phyloP scores from a whole-genome alignment of 164 flowering plant species.

The Chimonanthus praecox region DNA sequence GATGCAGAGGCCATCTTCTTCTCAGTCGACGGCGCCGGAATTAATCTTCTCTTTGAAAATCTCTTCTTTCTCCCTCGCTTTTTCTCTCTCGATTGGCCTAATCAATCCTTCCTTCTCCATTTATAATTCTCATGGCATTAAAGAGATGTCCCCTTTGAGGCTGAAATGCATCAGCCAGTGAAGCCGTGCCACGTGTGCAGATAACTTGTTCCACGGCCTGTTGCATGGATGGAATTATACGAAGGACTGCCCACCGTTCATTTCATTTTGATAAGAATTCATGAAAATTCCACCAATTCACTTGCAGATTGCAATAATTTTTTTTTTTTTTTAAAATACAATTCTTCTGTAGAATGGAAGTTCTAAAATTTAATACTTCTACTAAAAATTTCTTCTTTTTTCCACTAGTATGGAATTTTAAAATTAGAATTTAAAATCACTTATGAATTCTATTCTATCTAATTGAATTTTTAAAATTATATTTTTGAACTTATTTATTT shows the following conservation, averaged over 20 bases:
- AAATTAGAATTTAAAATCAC: too few relatives aligned
- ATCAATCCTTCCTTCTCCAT: constrained; percentile 6
- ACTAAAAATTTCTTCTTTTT: too few relatives aligned
- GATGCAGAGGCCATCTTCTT: constrained; percentile 52
- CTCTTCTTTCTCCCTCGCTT: neutral
- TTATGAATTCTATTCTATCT: too few relatives aligned
- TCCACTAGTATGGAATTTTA: too few relatives aligned
- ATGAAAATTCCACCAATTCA: too few relatives aligned
- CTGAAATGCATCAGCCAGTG: constrained; percentile 26
- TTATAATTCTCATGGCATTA: constrained; percentile 21
- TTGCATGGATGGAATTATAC: neutral
- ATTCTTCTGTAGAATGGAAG: too few relatives aligned
- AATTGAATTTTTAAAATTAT: too few relatives aligned
- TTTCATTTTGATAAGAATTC: too few relatives aligned
- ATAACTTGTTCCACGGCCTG: constrained; percentile 15
- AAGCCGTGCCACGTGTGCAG: constrained; percentile 24
- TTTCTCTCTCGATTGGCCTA: neutral
- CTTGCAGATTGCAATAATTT: too few relatives aligned
- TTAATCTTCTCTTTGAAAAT: constrained; percentile 1
- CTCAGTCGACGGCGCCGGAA: neutral
- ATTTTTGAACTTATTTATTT: too few relatives aligned
- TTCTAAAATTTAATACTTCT: too few relatives aligned
- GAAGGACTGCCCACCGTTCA: neutral
- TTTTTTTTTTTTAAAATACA: too few relatives aligned
- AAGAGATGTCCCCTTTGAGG: constrained; percentile 45